Evolutionary conservation across 1,284 basidiomycete genomes (phyloP).

Genomic region (Ceratobasidium sp.): DNA sequence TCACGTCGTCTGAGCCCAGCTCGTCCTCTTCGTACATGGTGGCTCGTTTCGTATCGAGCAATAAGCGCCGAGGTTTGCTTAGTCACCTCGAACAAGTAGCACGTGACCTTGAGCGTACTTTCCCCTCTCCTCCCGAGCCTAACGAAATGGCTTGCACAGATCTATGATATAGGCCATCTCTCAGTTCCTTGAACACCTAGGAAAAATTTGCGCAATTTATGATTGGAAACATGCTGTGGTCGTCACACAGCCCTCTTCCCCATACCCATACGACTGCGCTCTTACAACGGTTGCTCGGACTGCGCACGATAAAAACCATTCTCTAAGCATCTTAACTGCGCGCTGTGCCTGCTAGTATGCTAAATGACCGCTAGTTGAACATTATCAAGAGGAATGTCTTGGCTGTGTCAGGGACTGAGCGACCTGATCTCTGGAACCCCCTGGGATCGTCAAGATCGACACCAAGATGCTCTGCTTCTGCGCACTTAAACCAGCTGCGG

Average conservation of each 20-base stretch:
- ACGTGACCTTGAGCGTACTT: too few species aligned
- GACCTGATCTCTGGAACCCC: not conserved
- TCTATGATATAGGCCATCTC: too few species aligned
- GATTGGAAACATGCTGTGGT: too few species aligned
- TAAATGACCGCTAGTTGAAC: not conserved
- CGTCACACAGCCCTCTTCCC: not conserved
- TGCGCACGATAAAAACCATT: not conserved
- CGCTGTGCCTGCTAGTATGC: not conserved
- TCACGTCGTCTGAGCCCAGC: slow-evolving; percentile 47
- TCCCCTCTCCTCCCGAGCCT: too few species aligned
- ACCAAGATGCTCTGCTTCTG: slow-evolving; percentile 1
- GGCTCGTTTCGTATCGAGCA: not conserved
- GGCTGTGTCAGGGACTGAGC: not conserved
- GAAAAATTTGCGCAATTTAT: too few species aligned
- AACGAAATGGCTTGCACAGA: too few species aligned
- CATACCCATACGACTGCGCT: not conserved
- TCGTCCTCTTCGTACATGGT: slow-evolving; percentile 41
- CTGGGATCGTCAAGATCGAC: not conserved
- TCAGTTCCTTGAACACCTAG: too few species aligned
- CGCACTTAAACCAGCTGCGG: not conserved
- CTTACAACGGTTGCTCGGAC: not conserved
- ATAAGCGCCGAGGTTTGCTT: not conserved
- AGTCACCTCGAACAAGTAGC: not conserved
- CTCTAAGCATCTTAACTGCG: not conserved
- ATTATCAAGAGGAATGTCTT: not conserved